phyloP scores from a whole-genome alignment of 2,329 filamentous ascomycete species.

The Cadophora luteo-olivacea region DNA sequence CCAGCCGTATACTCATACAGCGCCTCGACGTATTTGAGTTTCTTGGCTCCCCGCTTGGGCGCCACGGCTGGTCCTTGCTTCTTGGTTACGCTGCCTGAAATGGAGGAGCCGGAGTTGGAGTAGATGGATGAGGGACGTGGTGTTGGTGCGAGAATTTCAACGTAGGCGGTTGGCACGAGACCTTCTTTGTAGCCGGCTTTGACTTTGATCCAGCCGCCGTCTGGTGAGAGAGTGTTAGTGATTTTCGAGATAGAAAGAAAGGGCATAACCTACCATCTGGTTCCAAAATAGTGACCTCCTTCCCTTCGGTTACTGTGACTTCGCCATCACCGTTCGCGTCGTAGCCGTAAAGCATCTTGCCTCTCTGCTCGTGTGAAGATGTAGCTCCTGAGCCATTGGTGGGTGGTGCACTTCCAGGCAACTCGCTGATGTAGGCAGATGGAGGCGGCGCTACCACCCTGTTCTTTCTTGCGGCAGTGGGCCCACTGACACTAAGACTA shows the following conservation, averaged over 20 bases:
- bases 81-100: conserved; percentile 55
- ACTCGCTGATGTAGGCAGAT: conserved; percentile 74
- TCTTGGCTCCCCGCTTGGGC: conserved; percentile 89
- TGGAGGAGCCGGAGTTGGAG: conserved; percentile 77
- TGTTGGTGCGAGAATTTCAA: conserved; percentile 67
- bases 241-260: conserved; percentile 15
- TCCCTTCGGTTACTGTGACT: conserved; percentile 78
- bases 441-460: conserved; percentile 90
- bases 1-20: conserved; percentile 90
- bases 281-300: conserved; percentile 79
- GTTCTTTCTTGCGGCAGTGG: conserved; percentile 57
- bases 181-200: conserved; percentile 78
- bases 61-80: conserved; percentile 70
- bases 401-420: conserved; percentile 57
- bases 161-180: conserved; percentile 85
- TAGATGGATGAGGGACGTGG: conserved; percentile 75
- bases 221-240: conserved; percentile 55
- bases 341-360: conserved; percentile 90
- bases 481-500: conserved; percentile 32
- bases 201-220: conserved; percentile 93
- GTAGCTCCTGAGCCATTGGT: conserved; percentile 48
- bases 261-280: conserved; percentile 74
- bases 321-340: conserved; percentile 83
- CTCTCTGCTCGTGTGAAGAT: conserved; percentile 63
- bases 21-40: conserved; percentile 90